Conservation (phyloP, 2,329 filamentous ascomycete genomes). For the Ophiostoma tasmaniense region DNA sequence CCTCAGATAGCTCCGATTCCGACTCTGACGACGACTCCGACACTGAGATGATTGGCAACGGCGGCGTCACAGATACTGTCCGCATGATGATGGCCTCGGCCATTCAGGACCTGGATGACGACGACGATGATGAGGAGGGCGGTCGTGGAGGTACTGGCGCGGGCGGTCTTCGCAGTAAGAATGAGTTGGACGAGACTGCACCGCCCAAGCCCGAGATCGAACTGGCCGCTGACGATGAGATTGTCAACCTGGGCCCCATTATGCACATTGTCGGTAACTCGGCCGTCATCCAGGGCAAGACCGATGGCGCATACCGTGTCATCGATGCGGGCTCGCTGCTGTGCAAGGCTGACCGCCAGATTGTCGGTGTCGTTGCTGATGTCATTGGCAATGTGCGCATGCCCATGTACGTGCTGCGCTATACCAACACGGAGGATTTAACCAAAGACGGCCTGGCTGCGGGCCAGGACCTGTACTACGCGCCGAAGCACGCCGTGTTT, state of each 20-base stretch:
- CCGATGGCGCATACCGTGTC: slow-evolving; percentile 73
- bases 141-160: slow-evolving; percentile 25
- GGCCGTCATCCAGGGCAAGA: slow-evolving; percentile 68
- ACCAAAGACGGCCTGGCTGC: slow-evolving; percentile 56
- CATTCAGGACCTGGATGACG: slow-evolving; percentile 48
- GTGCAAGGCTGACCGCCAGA: slow-evolving; percentile 63
- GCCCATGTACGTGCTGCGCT: slow-evolving; percentile 77
- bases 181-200: slow-evolving; percentile 60
- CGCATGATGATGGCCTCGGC: slow-evolving; percentile 79
- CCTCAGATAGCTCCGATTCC: slow-evolving; percentile 35
- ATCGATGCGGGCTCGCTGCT: slow-evolving; percentile 78
- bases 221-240: slow-evolving; percentile 68
- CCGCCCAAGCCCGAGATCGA: slow-evolving; percentile 67
- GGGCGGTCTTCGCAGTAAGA: slow-evolving; percentile 64
- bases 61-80: slow-evolving; percentile 75
- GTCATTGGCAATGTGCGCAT: slow-evolving; percentile 78
- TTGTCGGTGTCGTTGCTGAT: slow-evolving; percentile 77
- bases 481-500: slow-evolving; percentile 66
- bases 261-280: slow-evolving; percentile 72
- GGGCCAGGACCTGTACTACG: slow-evolving; percentile 69
- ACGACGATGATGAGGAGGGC: slow-evolving; percentile 28
- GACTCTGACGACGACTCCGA: slow-evolving; percentile 54
- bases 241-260: slow-evolving; percentile 66
- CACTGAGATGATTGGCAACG: slow-evolving; percentile 55
- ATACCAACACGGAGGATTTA: slow-evolving; percentile 54